phyloP scores from a whole-genome alignment of 192 early-diverging fungal species.

The Backusella tarrabulga region DNA sequence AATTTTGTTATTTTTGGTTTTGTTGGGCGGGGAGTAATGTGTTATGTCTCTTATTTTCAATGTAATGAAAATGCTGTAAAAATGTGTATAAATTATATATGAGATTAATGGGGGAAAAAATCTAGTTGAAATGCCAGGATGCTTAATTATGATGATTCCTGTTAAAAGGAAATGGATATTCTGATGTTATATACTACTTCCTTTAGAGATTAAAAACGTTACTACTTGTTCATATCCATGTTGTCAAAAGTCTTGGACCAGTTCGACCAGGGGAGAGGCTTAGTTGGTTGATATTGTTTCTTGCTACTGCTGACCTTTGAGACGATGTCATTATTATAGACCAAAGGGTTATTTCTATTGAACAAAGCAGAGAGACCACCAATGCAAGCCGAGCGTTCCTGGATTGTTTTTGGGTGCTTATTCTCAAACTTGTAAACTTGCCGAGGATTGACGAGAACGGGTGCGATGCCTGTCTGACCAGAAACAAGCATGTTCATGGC shows the following conservation, averaged over 20 bases:
- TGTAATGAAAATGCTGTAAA: background rate
- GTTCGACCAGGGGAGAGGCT: background rate
- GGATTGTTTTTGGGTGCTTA: background rate
- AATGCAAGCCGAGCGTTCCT: background rate
- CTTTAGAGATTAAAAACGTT: background rate
- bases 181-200: background rate
- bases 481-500: slow-evolving; percentile 26
- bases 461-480: slow-evolving; percentile 20
- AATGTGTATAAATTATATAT: background rate
- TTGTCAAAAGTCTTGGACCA: background rate
- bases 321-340: background rate
- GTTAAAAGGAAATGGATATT: background rate
- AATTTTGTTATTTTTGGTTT: background rate
- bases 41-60: background rate
- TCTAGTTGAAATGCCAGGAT: background rate
- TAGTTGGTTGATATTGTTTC: background rate
- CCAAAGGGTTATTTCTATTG: background rate
- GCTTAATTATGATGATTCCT: background rate
- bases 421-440: background rate
- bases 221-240: background rate
- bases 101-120: background rate
- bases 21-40: background rate
- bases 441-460: slow-evolving; percentile 13
- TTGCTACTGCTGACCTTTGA: background rate
- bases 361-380: background rate